Conservation (phyloP, 2,329 filamentous ascomycete species). For the Botrytis galanthina region DNA sequence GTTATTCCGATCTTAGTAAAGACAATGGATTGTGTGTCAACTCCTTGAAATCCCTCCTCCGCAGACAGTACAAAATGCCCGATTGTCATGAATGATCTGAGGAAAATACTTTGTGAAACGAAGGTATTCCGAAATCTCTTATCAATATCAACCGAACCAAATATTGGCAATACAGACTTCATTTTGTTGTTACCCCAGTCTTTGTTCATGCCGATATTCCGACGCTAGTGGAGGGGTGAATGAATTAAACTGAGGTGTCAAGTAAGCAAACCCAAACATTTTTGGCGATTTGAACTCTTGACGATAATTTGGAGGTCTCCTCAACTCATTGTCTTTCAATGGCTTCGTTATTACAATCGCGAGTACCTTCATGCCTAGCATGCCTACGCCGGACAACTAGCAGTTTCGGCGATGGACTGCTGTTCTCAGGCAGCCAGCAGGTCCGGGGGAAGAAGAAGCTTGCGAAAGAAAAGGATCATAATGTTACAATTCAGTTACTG, state of each 20-base stretch:
- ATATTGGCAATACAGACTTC: constrained; percentile 3
- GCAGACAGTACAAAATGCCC: neutral
- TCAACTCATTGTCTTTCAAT: constrained; percentile 26
- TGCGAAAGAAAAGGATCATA: constrained; percentile 38
- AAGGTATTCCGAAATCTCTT: constrained; percentile 11
- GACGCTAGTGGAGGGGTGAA: constrained; percentile 8
- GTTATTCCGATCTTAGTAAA: neutral
- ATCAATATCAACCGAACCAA: constrained; percentile 1
- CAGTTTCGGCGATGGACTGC: constrained; percentile 27
- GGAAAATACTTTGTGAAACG: neutral
- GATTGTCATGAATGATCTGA: neutral
- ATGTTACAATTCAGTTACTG: constrained; percentile 50
- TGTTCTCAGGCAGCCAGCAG: constrained; percentile 36
- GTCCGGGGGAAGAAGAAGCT: constrained; percentile 46
- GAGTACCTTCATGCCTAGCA: constrained; percentile 34
- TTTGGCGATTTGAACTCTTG: constrained; percentile 11
- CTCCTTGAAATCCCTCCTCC: neutral
- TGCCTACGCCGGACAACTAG: constrained; percentile 34
- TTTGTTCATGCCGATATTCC: constrained; percentile 5
- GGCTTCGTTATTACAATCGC: constrained; percentile 33
- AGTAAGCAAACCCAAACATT: constrained; percentile 16
- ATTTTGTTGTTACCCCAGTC: constrained; percentile 1
- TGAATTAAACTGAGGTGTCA: constrained; percentile 6
- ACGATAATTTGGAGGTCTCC: neutral
- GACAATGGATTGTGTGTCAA: neutral